These are phyloP conservation scores for Colletotrichum sp. DNA, from an alignment of 2,329 filamentous ascomycete species.

Conservation along the genomic window DNA sequence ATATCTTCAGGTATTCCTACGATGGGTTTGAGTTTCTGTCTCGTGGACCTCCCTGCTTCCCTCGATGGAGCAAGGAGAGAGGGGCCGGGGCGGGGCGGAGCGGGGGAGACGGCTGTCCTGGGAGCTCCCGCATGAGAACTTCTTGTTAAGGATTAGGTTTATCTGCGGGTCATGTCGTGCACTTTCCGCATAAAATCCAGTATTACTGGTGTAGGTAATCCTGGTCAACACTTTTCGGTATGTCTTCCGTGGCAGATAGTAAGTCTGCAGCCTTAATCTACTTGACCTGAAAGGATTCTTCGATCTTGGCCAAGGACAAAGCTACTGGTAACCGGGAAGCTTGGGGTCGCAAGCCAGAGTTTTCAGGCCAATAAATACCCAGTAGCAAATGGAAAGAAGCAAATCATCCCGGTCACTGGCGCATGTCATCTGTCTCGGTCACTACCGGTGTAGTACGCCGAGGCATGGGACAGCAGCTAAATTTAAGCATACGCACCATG, in stretches of 20 bases:
- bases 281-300: neutral
- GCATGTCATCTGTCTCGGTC: neutral
- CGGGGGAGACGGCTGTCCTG: neutral
- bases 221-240: neutral
- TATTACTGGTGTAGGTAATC: neutral
- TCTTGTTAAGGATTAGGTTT: neutral
- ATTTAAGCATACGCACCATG: neutral
- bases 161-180: neutral
- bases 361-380: neutral
- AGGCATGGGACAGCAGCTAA: neutral
- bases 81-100: neutral
- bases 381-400: neutral
- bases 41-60: neutral
- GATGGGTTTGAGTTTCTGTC: neutral
- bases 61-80: neutral
- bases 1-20: neutral
- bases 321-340: neutral
- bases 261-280: neutral
- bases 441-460: neutral
- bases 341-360: neutral
- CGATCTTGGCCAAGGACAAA: neutral
- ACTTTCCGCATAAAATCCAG: neutral
- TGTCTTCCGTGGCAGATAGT: neutral
- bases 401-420: accelerated
- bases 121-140: neutral